A percentile compares a stretch with the other conserved stretches of the same genome.
These are phyloP conservation scores for Leccinum obscurum DNA, from an alignment of 768 basidiomycete species.

Conservation along the genomic window DNA sequence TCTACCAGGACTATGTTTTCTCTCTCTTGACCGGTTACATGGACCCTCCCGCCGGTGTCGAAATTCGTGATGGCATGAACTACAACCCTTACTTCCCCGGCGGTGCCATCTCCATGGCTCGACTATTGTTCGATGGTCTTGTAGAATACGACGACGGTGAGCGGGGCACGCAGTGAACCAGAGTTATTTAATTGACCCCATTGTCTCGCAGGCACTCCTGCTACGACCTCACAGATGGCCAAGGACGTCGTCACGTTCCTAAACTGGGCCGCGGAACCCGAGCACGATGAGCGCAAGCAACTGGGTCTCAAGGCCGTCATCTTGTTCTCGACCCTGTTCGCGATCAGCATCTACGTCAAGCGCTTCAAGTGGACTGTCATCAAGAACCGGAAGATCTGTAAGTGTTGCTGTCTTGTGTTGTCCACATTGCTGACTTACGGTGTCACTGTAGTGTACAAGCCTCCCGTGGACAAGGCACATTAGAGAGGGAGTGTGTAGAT, in stretches of 20 bases:
- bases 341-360: conserved; percentile 85
- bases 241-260: conserved; percentile 97
- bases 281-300: conserved; percentile 97
- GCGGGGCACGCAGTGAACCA: conserved; percentile 18
- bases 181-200: conserved; percentile 9
- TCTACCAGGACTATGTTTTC: conserved; percentile 88
- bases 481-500: conserved; percentile 28
- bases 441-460: conserved; percentile 37
- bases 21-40: conserved; percentile 96
- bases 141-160: conserved; percentile 96
- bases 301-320: conserved; percentile 95
- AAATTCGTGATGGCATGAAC: conserved; percentile 96
- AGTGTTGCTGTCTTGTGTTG: conserved; percentile 33
- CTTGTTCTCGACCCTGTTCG: conserved; percentile 82
- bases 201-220: conserved; percentile 73
- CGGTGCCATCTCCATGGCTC: conserved; percentile 98
- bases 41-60: conserved; percentile 93
- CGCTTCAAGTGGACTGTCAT: conserved; percentile 92
- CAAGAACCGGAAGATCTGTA: conserved; percentile 92
- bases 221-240: conserved; percentile 98
- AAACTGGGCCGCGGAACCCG: conserved; percentile 96
- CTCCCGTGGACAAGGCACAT: conserved; percentile 36
- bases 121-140: conserved; percentile 91
- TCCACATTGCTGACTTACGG: conserved; percentile 6
- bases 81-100: conserved; percentile 99